Conservation (phyloP, 2,329 filamentous ascomycete genomes). For the Paracoccidioides brasiliensis region DNA sequence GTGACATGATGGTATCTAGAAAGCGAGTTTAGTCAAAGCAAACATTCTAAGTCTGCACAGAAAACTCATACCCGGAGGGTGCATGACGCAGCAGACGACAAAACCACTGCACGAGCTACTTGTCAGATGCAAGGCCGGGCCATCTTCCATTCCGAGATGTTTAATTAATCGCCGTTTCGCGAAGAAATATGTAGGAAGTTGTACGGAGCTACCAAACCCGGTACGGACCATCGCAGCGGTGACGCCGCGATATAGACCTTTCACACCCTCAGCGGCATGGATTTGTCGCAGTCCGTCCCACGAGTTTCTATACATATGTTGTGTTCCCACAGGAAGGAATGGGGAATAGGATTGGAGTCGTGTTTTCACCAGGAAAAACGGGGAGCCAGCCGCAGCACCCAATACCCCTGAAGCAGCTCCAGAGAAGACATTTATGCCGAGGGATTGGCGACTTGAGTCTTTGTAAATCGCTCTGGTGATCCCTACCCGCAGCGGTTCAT, state of each 20-base stretch:
- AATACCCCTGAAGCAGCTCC: constrained; percentile 81
- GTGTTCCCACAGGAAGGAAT: constrained; percentile 88
- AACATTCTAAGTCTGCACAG: neutral
- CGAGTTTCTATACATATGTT: constrained; percentile 81
- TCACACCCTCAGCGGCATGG: constrained; percentile 60
- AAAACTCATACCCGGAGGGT: constrained; percentile 61
- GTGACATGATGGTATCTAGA: constrained; percentile 89
- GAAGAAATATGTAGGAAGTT: constrained; percentile 96
- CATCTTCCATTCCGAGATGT: constrained; percentile 81
- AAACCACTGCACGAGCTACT: constrained; percentile 87
- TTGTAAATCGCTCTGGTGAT: constrained; percentile 58
- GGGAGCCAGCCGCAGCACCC: constrained; percentile 82
- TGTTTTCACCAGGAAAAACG: constrained; percentile 97
- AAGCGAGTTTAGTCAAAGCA: constrained; percentile 5
- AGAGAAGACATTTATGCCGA: constrained; percentile 86
- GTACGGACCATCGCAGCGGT: constrained; percentile 91
- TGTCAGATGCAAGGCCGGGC: constrained; percentile 72
- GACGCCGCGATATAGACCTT: constrained; percentile 79
- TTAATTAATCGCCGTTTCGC: constrained; percentile 74
- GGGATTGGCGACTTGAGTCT: constrained; percentile 62
- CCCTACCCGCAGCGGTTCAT: constrained; percentile 75
- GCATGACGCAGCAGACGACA: constrained; percentile 95
- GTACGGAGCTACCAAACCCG: constrained; percentile 88
- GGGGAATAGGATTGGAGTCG: constrained; percentile 87
- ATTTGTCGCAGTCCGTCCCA: constrained; percentile 73